A percentile compares a stretch with the other conserved stretches of the same genome.
Conservation (phyloP, 257 asterid species). For the Hygrophila difformis region DNA sequence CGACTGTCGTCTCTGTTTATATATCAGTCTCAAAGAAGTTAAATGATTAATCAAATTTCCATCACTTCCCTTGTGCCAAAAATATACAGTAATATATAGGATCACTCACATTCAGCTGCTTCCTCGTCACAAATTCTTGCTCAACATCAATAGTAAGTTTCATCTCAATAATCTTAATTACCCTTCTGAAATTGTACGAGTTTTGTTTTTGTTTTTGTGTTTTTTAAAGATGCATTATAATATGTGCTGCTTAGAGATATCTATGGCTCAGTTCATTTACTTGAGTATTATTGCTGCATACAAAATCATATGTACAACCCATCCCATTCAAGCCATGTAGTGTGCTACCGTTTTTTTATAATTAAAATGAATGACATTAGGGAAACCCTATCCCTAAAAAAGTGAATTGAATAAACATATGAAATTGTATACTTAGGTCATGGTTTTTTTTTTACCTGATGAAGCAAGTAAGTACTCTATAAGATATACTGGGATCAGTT, state of each 20-base stretch:
- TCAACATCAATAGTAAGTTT: slow-evolving; percentile 10
- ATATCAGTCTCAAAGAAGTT: no score
- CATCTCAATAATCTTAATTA: no score
- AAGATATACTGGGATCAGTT: no score
- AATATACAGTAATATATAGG: no score
- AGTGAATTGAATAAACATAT: neutral
- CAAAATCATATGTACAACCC: no score
- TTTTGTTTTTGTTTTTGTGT: neutral
- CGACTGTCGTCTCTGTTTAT: no score
- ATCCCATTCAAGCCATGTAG: no score
- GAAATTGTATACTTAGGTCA: neutral
- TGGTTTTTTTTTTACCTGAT: neutral
- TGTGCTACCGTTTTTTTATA: no score
- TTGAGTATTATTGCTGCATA: no score
- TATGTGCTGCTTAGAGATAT: neutral
- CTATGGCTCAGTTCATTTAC: neutral
- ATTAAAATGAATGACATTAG: no score
- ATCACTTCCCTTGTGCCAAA: neutral
- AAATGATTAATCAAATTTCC: neutral
- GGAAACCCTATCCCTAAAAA: no score
- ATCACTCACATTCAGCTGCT: no score
- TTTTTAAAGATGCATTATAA: neutral
- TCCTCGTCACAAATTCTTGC: neutral
- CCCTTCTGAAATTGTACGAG: slow-evolving; percentile 10
- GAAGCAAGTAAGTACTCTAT: neutral